A percentile compares a stretch with the other conserved stretches of the same genome.
phyloP scores from a whole-genome alignment of 192 early-diverging fungal species.

The Coemansia sp. region DNA sequence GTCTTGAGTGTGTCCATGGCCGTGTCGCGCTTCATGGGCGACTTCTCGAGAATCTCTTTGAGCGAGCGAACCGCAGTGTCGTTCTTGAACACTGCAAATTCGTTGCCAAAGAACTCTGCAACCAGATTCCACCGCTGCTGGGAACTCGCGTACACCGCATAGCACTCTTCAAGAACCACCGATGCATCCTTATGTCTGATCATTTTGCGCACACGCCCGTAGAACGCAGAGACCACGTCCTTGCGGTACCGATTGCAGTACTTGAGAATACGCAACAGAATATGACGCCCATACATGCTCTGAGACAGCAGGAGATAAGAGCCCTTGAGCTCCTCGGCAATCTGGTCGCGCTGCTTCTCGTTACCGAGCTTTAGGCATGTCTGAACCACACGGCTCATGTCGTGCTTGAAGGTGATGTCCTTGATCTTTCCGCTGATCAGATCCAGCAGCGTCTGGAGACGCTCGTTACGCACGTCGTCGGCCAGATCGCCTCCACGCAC shows the following conservation, averaged over 20 bases:
- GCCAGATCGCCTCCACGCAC: slow-evolving; percentile 70
- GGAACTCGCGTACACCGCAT: slow-evolving; percentile 73
- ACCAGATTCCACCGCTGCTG: slow-evolving; percentile 68
- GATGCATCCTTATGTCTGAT: slow-evolving; percentile 90
- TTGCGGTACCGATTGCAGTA: slow-evolving; percentile 72
- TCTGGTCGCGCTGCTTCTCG: slow-evolving; percentile 65
- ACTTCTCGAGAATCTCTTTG: slow-evolving; percentile 53
- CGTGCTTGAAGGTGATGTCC: slow-evolving; percentile 93
- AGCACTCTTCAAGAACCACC: slow-evolving; percentile 79
- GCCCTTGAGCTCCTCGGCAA: slow-evolving; percentile 80
- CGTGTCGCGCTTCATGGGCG: slow-evolving; percentile 32
- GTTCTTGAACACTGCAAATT: slow-evolving; percentile 83
- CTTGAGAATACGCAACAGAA: slow-evolving; percentile 80
- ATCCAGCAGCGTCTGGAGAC: slow-evolving; percentile 81
- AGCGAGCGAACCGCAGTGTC: slow-evolving; percentile 19
- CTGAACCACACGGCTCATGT: slow-evolving; percentile 90
- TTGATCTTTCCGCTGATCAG: slow-evolving; percentile 74
- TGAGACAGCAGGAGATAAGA: slow-evolving; percentile 68
- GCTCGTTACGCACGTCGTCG: slow-evolving; percentile 55
- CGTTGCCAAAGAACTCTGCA: slow-evolving; percentile 92
- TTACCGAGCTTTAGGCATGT: slow-evolving; percentile 88
- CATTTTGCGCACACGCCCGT: slow-evolving; percentile 76
- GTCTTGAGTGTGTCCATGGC: slow-evolving; percentile 69
- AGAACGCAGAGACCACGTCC: slow-evolving; percentile 72
- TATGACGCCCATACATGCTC: slow-evolving; percentile 83